phyloP scores from a whole-genome alignment of 2,329 filamentous ascomycete species.

The Aspergillus aculeatinus region DNA sequence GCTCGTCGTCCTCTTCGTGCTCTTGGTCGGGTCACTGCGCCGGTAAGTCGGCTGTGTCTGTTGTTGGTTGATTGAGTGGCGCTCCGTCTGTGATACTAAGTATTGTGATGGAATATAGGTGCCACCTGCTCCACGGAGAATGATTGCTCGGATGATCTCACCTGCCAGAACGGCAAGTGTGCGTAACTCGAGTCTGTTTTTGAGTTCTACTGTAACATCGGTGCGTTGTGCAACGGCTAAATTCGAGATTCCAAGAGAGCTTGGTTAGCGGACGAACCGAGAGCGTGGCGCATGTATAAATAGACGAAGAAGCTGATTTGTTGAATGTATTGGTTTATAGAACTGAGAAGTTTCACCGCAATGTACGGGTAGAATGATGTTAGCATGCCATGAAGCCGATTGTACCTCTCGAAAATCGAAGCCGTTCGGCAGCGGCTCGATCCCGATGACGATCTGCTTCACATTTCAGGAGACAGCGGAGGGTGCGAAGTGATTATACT shows the following conservation, averaged over 20 bases:
- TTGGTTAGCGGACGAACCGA: neutral
- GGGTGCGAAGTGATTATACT: neutral
- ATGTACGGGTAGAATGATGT: neutral
- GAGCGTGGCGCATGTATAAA: neutral
- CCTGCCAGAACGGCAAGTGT: slow-evolving; percentile 1
- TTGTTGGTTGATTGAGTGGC: neutral
- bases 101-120: neutral
- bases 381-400: neutral
- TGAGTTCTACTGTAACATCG: neutral
- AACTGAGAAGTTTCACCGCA: neutral
- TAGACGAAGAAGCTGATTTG: neutral
- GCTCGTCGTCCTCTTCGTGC: neutral
- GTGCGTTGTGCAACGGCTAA: neutral
- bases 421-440: neutral
- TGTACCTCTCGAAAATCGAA: neutral
- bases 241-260: neutral
- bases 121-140: slow-evolving; percentile 2
- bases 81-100: neutral
- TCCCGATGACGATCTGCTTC: neutral
- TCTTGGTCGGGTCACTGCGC: neutral
- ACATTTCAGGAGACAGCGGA: neutral
- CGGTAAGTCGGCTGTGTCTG: neutral
- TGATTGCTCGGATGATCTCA: slow-evolving; percentile 4
- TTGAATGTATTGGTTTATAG: neutral
- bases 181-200: neutral